Conservation (phyloP, 345 rosid species). For the Mangifera indica region DNA sequence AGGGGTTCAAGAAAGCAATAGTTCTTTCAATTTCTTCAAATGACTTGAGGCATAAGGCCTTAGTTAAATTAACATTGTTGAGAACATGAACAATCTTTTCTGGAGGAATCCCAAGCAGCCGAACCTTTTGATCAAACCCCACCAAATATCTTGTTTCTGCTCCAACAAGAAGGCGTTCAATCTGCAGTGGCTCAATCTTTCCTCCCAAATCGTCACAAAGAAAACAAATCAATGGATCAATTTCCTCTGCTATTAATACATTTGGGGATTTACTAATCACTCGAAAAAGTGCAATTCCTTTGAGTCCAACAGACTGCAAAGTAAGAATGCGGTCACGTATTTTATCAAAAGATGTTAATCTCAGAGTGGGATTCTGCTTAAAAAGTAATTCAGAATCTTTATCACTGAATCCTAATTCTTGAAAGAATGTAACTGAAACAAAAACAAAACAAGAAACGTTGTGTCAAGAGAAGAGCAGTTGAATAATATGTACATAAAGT, state of each 20-base stretch:
- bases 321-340: slow-evolving; percentile 37
- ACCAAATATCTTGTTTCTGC: slow-evolving; percentile 44
- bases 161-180: slow-evolving; percentile 47
- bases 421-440: slow-evolving; percentile 45
- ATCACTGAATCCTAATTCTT: slow-evolving; percentile 40
- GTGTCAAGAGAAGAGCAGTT: slow-evolving; percentile 16
- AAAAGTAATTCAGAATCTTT: slow-evolving; percentile 39
- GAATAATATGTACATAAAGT: slow-evolving; percentile 1
- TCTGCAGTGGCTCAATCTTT: slow-evolving; percentile 46
- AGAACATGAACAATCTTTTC: slow-evolving; percentile 58
- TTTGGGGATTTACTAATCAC: slow-evolving; percentile 49
- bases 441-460: neutral
- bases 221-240: slow-evolving; percentile 43
- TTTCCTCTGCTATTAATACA: slow-evolving; percentile 52
- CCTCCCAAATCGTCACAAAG: slow-evolving; percentile 43
- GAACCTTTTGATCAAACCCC: slow-evolving; percentile 57
- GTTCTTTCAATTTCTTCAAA: slow-evolving; percentile 58
- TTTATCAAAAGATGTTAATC: slow-evolving; percentile 33
- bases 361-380: slow-evolving; percentile 40
- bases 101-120: slow-evolving; percentile 50
- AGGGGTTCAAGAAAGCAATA: slow-evolving; percentile 51
- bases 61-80: slow-evolving; percentile 56
- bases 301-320: slow-evolving; percentile 50
- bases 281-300: slow-evolving; percentile 42
- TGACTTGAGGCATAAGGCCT: slow-evolving; percentile 55